Conservation (phyloP, 768 basidiomycete genomes). For the Boletellus emodensis region DNA sequence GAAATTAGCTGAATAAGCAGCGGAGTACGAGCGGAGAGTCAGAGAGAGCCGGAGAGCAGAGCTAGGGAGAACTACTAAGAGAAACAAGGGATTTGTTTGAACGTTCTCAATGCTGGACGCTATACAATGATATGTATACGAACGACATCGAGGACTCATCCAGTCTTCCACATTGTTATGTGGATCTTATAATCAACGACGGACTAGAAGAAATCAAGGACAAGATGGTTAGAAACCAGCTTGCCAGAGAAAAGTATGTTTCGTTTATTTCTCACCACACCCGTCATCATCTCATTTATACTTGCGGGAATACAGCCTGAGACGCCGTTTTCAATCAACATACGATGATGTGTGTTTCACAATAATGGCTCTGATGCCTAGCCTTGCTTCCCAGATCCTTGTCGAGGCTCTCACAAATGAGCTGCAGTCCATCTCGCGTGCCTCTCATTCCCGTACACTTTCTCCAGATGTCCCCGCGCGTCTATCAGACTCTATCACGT, state of each 20-base stretch:
- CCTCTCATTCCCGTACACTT: slow-evolving; percentile 21
- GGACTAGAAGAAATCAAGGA: slow-evolving; percentile 66
- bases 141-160: slow-evolving; percentile 43
- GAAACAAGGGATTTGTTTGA: too few relatives aligned
- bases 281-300: slow-evolving; percentile 2
- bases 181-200: slow-evolving; percentile 56
- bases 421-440: slow-evolving; percentile 43
- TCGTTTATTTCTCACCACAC: not conserved
- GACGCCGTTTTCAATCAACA: slow-evolving; percentile 69
- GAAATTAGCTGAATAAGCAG: too few relatives aligned
- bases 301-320: slow-evolving; percentile 43
- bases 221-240: slow-evolving; percentile 52
- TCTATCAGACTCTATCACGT: slow-evolving; percentile 43
- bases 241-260: slow-evolving; percentile 56
- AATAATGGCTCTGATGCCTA: slow-evolving; percentile 64
- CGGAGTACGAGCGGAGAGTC: too few relatives aligned
- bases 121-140: slow-evolving; percentile 45
- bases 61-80: too few relatives aligned
- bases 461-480: slow-evolving; percentile 10
- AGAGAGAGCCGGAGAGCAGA: too few relatives aligned
- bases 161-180: slow-evolving; percentile 53
- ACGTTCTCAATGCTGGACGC: slow-evolving; percentile 48
- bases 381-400: slow-evolving; percentile 59
- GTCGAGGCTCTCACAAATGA: slow-evolving; percentile 64
- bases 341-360: slow-evolving; percentile 77